Evolutionary conservation across 192 early-diverging fungal species (phyloP).

Genomic region (Chytriomyces sp.): DNA sequence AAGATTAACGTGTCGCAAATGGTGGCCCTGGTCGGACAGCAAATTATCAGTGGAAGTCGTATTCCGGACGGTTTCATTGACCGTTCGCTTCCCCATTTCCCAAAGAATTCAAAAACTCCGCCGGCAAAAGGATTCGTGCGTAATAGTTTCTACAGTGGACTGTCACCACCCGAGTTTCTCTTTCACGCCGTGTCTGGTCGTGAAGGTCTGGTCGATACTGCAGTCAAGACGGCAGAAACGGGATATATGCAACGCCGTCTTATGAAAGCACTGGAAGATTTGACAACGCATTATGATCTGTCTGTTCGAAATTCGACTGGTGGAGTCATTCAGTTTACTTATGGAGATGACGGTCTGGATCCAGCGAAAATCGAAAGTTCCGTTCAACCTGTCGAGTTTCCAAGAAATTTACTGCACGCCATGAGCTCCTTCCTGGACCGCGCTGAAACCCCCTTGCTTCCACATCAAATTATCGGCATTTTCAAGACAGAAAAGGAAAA

Average conservation of each 20-base stretch:
- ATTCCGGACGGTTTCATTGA: constrained; percentile 97
- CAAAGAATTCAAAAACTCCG: constrained; percentile 89
- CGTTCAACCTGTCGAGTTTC: constrained; percentile 85
- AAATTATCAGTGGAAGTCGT: constrained; percentile 96
- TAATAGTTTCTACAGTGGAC: constrained; percentile 94
- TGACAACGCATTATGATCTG: constrained; percentile 92
- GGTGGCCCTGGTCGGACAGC: constrained; percentile 99
- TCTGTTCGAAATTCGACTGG: constrained; percentile 94
- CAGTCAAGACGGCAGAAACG: constrained; percentile 99
- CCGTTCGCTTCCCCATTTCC: constrained; percentile 95
- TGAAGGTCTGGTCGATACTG: constrained; percentile 99
- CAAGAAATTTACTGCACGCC: constrained; percentile 77
- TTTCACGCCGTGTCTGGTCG: constrained; percentile 99
- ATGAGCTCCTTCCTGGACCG: constrained; percentile 32
- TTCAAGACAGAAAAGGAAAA: constrained; percentile 51
- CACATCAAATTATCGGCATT: constrained; percentile 66
- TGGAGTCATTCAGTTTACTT: constrained; percentile 90
- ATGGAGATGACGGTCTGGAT: constrained; percentile 96
- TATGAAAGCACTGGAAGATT: constrained; percentile 86
- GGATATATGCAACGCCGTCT: constrained; percentile 55
- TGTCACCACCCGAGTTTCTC: constrained; percentile 96
- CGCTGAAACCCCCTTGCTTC: constrained; percentile 58
- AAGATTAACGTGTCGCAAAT: constrained; percentile 98
- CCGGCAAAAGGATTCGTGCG: constrained; percentile 97
- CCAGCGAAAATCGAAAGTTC: constrained; percentile 92